These are phyloP conservation scores for Chaetomium fimeti DNA, from an alignment of 495 filamentous ascomycete species.

Conservation along the genomic window DNA sequence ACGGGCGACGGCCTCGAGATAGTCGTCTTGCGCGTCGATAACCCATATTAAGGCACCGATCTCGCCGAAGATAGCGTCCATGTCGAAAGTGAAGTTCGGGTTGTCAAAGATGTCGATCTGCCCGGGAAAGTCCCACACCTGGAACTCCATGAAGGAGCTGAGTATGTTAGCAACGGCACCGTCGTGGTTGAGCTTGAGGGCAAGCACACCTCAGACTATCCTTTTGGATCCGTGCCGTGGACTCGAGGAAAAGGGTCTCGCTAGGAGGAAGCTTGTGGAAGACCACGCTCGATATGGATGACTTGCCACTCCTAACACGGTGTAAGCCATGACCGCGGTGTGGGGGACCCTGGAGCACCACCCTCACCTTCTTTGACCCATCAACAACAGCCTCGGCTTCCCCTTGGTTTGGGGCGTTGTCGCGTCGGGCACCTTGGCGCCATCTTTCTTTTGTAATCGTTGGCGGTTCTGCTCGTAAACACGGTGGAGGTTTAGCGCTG, in stretches of 20 bases:
- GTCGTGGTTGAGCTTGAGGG: neutral
- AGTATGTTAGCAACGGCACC: constrained; percentile 24
- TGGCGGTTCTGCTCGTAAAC: constrained; percentile 56
- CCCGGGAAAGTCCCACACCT: constrained; percentile 95
- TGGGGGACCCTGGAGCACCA: neutral
- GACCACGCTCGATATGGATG: constrained; percentile 94
- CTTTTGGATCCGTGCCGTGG: constrained; percentile 87
- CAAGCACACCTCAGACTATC: constrained; percentile 76
- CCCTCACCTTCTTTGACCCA: constrained; percentile 88
- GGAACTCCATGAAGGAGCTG: constrained; percentile 98
- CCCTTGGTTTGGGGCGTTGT: constrained; percentile 48
- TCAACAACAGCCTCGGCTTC: constrained; percentile 85
- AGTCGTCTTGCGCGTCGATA: constrained; percentile 96
- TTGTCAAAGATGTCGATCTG: constrained; percentile 84
- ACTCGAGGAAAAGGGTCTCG: constrained; percentile 92
- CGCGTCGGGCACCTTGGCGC: constrained; percentile 41
- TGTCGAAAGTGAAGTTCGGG: constrained; percentile 65
- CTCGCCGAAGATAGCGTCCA: constrained; percentile 88
- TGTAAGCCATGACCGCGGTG: constrained; percentile 25
- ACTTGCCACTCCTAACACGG: constrained; percentile 82
- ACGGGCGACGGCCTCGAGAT: constrained; percentile 81
- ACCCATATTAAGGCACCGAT: constrained; percentile 97
- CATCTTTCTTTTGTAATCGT: constrained; percentile 45
- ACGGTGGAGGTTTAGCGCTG: constrained; percentile 55
- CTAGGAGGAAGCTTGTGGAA: constrained; percentile 95